Base-by-base conservation (phyloP, 805 yeast species). In the Candida arabinofermentans region DNA sequence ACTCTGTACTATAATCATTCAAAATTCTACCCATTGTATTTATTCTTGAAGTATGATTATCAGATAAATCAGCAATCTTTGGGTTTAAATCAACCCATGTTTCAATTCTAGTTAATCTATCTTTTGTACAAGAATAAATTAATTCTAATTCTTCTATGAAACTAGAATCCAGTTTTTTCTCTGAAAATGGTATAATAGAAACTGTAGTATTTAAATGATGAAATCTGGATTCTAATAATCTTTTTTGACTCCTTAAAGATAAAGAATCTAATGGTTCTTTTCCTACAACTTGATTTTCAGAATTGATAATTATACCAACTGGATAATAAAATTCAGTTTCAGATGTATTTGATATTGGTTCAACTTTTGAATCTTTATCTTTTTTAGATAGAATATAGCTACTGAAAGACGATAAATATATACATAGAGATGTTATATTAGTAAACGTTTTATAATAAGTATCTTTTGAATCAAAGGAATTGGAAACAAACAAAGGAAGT, bases 51-150 rank as follows among this genome's bases (percentile, higher is more conserved):
- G 58, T 49, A 3, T 62, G 48, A 16, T 57, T 37, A 8, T 29
- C 21, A 19, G 49, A 31, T n/a, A 32, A 18, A 21, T 45, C n/a
- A 4, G 54, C 26, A 13, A 41, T n/a, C 4, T 18, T 21, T 29
- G 43, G 38, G 8, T 62, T 59, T 12, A 68, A 50, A 2, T 74
- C 75, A 2, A 62, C 59, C 75, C 75, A 71, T 0, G 71, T 54
- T 44, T 66, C 57, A 47, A 71, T 62, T 47, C 76, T 51, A 8
- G 51, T 40, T 23, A 66, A 44, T 42, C 75, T 49, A 19, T 57
- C 45, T 9, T 47, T 40, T 16, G 59, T 44, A 31, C 42, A 41
- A 0, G 24, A 17, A 27, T 35, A 33, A 5, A 49, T 44, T 2
- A 23, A 27, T 8, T 38, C 27, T 7, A 55, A 36, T 17, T 18